A percentile compares a stretch with the other conserved stretches of the same genome.
Evolutionary conservation across 2,329 filamentous ascomycete genomes (phyloP).

Genomic region (Aaosphaeria arxii): DNA sequence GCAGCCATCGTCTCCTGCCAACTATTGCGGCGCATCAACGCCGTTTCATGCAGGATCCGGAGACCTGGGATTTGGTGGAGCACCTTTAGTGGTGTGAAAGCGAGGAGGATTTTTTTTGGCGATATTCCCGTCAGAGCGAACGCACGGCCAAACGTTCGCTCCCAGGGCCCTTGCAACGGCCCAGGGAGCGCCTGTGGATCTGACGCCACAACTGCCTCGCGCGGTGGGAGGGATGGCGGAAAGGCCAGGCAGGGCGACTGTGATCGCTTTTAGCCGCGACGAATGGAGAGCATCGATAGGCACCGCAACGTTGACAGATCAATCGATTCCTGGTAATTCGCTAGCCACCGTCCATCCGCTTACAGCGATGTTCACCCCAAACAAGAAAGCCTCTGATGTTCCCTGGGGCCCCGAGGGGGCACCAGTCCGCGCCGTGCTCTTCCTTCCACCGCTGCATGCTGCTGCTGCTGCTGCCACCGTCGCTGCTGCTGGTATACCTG

Average conservation of each 20-base stretch:
- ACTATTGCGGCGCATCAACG: slow-evolving; percentile 7
- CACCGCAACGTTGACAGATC: slow-evolving; percentile 1
- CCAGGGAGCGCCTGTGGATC: slow-evolving; percentile 1
- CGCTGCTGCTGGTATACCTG: not conserved
- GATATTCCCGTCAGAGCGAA: not conserved
- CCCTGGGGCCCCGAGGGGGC: too few relatives aligned
- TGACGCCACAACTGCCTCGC: not conserved
- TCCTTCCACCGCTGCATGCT: not conserved
- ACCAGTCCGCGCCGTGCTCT: not conserved
- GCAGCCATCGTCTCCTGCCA: slow-evolving; percentile 1
- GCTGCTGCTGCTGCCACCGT: not conserved
- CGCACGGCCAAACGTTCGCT: slow-evolving; percentile 6
- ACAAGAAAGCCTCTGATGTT: too few relatives aligned
- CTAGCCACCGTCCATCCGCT: too few relatives aligned
- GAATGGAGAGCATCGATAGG: slow-evolving; percentile 5
- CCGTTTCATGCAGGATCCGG: slow-evolving; percentile 11
- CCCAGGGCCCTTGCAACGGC: not conserved
- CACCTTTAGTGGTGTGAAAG: slow-evolving; percentile 7
- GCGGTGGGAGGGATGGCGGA: not conserved
- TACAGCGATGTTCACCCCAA: too few relatives aligned
- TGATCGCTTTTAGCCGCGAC: slow-evolving; percentile 8
- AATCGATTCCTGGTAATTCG: not conserved
- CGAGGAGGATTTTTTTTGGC: slow-evolving; percentile 3
- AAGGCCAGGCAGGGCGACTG: not conserved
- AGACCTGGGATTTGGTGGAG: slow-evolving; percentile 11